Evolutionary conservation across 1,139 yeast species (phyloP).

Genomic region (Pichia sp.): DNA sequence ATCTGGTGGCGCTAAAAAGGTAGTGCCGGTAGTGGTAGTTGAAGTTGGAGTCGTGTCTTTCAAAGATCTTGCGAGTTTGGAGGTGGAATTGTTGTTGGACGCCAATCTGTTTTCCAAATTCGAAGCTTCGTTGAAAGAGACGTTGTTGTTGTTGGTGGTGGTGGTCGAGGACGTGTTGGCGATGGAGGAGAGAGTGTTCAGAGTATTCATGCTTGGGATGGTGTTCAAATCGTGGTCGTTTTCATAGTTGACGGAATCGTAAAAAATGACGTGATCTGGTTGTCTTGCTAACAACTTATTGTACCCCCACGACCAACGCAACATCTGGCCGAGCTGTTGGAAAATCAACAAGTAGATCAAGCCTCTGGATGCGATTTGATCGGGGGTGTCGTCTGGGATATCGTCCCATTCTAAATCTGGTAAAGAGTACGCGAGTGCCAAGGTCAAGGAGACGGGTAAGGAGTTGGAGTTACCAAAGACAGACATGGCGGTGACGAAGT

Average conservation of each 20-base stretch:
- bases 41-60: too few relatives aligned
- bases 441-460: conserved; percentile 73
- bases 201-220: conserved; percentile 2
- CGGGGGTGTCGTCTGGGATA: conserved; percentile 60
- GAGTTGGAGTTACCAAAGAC: conserved; percentile 85
- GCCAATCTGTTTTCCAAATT: conserved; percentile 1
- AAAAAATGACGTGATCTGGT: conserved; percentile 37
- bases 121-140: conserved; percentile 1
- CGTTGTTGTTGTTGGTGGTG: too few relatives aligned
- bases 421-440: conserved; percentile 67
- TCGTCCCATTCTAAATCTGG: conserved; percentile 78
- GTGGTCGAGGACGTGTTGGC: neutral
- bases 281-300: conserved; percentile 60
- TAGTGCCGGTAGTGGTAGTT: too few relatives aligned
- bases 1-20: neutral
- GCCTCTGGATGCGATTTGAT: conserved; percentile 78
- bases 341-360: conserved; percentile 72
- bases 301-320: conserved; percentile 94
- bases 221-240: conserved; percentile 2
- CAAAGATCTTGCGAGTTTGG: neutral
- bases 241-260: conserved; percentile 9
- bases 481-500: conserved; percentile 87
- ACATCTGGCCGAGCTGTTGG: conserved; percentile 82
- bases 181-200: neutral
- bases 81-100: neutral